A percentile compares a stretch with the other conserved stretches of the same genome.
Conservation (phyloP, 805 yeast species). For the Metschnikowia continentalis region DNA sequence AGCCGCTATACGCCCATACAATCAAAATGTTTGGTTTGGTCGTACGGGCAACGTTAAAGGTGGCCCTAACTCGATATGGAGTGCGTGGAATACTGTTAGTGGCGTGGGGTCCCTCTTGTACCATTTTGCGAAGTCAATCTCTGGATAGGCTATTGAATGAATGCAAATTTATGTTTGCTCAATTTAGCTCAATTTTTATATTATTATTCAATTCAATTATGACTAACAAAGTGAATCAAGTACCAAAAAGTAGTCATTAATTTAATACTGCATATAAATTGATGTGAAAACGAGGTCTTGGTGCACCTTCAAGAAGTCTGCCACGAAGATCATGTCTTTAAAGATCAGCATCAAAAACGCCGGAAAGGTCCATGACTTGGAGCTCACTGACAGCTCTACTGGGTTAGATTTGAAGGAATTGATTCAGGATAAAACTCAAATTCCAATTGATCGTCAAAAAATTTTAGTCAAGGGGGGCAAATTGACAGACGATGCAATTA, state of each 20-base stretch:
- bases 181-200: background rate
- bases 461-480: constrained; percentile 88
- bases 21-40: constrained; percentile 37
- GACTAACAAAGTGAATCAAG: background rate
- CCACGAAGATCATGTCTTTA: constrained; percentile 10
- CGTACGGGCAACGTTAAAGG: constrained; percentile 33
- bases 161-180: no score
- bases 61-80: constrained; percentile 34
- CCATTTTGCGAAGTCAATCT: constrained; percentile 8
- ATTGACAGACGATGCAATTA: constrained; percentile 62
- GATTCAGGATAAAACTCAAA: constrained; percentile 68
- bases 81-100: constrained; percentile 28
- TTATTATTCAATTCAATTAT: background rate
- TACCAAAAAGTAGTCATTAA: background rate
- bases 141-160: background rate
- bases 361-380: constrained; percentile 39
- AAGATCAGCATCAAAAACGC: constrained; percentile 35
- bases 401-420: constrained; percentile 64
- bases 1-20: constrained; percentile 26
- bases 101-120: constrained; percentile 29
- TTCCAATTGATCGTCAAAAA: constrained; percentile 89
- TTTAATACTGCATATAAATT: background rate
- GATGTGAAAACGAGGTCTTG: background rate
- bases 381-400: constrained; percentile 47
- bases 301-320: background rate